Evolutionary conservation across 768 basidiomycete genomes (phyloP).

Genomic region (Sutorius australiensis): DNA sequence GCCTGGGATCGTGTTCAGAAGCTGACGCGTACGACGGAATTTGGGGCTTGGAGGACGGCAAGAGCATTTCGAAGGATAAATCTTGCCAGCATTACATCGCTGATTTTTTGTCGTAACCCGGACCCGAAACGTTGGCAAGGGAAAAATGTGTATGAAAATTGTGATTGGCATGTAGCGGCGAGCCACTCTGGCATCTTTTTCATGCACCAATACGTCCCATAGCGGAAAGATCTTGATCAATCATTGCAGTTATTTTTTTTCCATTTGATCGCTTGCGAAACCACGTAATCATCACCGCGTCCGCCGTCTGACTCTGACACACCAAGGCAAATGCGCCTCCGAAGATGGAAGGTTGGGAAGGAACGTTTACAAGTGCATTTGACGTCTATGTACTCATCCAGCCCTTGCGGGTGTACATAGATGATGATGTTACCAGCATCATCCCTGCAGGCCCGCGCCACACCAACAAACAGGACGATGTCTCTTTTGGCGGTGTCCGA

Average conservation of each 20-base stretch:
- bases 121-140: neutral
- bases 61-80: constrained; percentile 4
- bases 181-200: neutral
- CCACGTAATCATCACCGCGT: constrained; percentile 8
- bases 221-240: neutral
- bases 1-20: constrained; percentile 22
- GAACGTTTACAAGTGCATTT: neutral
- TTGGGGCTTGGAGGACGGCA: constrained; percentile 17
- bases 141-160: neutral
- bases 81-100: neutral
- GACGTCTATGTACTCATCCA: neutral
- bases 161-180: neutral
- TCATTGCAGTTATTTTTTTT: neutral
- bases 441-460: no score
- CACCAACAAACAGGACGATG: neutral
- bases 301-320: no score
- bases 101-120: constrained; percentile 8
- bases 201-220: neutral
- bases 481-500: neutral
- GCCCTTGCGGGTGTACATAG: no score
- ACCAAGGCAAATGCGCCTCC: neutral
- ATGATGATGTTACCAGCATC: neutral
- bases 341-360: neutral
- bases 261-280: constrained; percentile 4
- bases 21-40: constrained; percentile 13